phyloP scores from a whole-genome alignment of 495 filamentous ascomycete species.

The Acidomyces sp. region DNA sequence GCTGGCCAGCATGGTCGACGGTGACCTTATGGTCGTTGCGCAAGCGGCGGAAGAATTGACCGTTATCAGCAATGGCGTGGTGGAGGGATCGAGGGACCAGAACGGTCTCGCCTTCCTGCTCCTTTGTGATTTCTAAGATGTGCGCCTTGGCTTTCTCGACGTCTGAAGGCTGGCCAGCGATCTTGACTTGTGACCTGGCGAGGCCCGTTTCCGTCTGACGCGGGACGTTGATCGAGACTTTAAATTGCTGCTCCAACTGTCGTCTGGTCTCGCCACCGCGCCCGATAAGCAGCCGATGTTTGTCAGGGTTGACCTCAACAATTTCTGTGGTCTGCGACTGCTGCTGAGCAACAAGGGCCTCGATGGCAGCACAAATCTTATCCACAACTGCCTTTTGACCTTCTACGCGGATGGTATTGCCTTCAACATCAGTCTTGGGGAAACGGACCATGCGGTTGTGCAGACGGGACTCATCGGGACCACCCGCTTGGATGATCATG shows the following conservation, averaged over 20 bases:
- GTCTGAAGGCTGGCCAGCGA: slow-evolving; percentile 61
- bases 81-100: slow-evolving; percentile 68
- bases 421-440: slow-evolving; percentile 65
- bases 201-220: slow-evolving; percentile 56
- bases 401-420: slow-evolving; percentile 74
- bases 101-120: slow-evolving; percentile 74
- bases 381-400: slow-evolving; percentile 71
- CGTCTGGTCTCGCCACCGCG: slow-evolving; percentile 77
- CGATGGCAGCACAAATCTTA: slow-evolving; percentile 71
- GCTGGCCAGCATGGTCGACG: slow-evolving; percentile 74
- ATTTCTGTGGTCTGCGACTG: slow-evolving; percentile 60
- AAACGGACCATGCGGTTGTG: slow-evolving; percentile 81
- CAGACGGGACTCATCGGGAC: slow-evolving; percentile 68
- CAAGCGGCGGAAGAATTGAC: slow-evolving; percentile 78
- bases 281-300: slow-evolving; percentile 83
- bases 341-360: slow-evolving; percentile 63
- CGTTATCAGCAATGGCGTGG: slow-evolving; percentile 74
- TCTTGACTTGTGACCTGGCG: slow-evolving; percentile 57
- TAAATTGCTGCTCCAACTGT: slow-evolving; percentile 77
- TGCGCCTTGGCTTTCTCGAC: slow-evolving; percentile 78
- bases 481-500: slow-evolving; percentile 77
- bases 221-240: slow-evolving; percentile 78
- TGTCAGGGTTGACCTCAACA: slow-evolving; percentile 71
- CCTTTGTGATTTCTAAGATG: slow-evolving; percentile 66
- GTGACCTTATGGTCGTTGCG: slow-evolving; percentile 71